Percentiles rank a stretch among this genome's conserved stretches.
Conservation (phyloP, 2,329 filamentous ascomycete genomes). For the Microdochium paspali region DNA sequence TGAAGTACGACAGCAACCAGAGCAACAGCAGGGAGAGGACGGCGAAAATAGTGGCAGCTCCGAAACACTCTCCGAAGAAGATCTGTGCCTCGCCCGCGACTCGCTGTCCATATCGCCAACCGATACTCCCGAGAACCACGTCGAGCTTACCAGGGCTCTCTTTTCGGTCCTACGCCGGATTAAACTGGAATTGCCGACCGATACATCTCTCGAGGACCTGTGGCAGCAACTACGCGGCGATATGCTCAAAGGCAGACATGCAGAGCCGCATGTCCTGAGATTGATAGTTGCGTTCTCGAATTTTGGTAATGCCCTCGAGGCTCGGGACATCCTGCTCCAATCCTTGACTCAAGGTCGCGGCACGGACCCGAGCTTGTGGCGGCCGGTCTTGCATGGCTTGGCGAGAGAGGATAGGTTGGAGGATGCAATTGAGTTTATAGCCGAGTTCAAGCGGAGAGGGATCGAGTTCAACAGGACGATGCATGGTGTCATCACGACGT, state of each 20-base stretch:
- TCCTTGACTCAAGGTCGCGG: constrained; percentile 3
- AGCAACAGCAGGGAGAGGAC: constrained; percentile 23
- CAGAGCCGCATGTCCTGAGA: neutral
- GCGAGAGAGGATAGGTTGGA: constrained; percentile 47
- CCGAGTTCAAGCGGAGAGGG: constrained; percentile 38
- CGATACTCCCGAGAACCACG: constrained; percentile 33
- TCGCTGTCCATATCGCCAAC: constrained; percentile 31
- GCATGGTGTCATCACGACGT: constrained; percentile 47
- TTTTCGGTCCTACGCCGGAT: constrained; percentile 25
- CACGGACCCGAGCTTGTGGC: constrained; percentile 27
- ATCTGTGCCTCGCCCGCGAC: constrained; percentile 34
- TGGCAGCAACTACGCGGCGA: constrained; percentile 2
- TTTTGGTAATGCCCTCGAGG: constrained; percentile 18
- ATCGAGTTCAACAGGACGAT: constrained; percentile 33
- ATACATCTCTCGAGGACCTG: constrained; percentile 3
- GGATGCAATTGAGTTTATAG: constrained; percentile 46
- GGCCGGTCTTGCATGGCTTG: constrained; percentile 49
- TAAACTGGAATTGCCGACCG: constrained; percentile 3
- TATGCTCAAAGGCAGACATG: neutral
- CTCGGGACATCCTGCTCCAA: constrained; percentile 13
- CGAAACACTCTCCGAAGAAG: constrained; percentile 25
- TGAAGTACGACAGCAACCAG: too few relatives aligned
- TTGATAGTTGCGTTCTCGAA: constrained; percentile 15
- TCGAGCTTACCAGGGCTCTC: constrained; percentile 35
- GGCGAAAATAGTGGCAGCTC: constrained; percentile 3